These are phyloP conservation scores for Fusarium sp. DNA, from an alignment of 2,329 filamentous ascomycete species.

Conservation along the genomic window DNA sequence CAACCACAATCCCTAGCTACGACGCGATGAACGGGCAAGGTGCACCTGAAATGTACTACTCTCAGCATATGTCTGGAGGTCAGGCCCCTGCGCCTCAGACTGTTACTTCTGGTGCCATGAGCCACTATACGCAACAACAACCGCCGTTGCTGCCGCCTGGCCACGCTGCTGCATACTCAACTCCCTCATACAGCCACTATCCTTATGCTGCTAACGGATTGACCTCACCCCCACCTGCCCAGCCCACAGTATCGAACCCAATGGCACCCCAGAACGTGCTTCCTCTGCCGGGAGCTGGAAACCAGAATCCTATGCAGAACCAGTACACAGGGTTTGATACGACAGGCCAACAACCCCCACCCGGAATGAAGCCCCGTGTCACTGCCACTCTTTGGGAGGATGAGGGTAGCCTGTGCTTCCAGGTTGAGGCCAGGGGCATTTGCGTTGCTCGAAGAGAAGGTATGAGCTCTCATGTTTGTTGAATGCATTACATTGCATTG, in stretches of 20 bases:
- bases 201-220: conserved; percentile 76
- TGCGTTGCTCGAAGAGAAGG: conserved; percentile 95
- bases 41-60: conserved; percentile 84
- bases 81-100: conserved; percentile 78
- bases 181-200: conserved; percentile 71
- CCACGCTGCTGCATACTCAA: conserved; percentile 72
- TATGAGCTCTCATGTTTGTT: conserved; percentile 51
- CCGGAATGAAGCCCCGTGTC: conserved; percentile 94
- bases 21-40: conserved; percentile 75
- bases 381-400: conserved; percentile 98
- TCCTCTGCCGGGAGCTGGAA: conserved; percentile 68
- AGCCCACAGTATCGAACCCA: conserved; percentile 72
- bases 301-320: conserved; percentile 59
- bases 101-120: conserved; percentile 74
- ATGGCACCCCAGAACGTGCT: conserved; percentile 72
- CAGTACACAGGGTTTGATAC: conserved; percentile 74
- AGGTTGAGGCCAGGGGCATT: conserved; percentile 94
- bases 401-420: conserved; percentile 95
- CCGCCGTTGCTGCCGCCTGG: conserved; percentile 76
- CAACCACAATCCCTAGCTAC: conserved; percentile 46
- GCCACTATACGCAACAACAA: conserved; percentile 81
- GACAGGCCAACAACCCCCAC: conserved; percentile 90
- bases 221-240: conserved; percentile 76
- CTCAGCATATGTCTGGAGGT: conserved; percentile 78
- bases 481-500: background rate